Evolutionary conservation across 306 rosid species (phyloP), one percentile per base, ranked within the genome.

Genomic region (Cucurbita argyrosperma): DNA sequence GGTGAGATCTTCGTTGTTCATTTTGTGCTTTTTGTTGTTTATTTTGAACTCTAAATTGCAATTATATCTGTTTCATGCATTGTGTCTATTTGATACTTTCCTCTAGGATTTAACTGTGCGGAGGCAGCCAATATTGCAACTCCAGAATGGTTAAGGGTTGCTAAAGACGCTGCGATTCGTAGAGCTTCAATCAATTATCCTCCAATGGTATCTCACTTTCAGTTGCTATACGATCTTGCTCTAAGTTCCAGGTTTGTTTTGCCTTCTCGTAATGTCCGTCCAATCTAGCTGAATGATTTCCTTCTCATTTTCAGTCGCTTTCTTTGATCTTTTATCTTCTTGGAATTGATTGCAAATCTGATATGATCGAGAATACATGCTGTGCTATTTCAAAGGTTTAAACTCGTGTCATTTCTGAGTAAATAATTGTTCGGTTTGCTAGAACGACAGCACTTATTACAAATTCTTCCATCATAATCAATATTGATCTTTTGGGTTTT

Each of bases 111-210:
- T 81, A 95, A 95, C 81, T 91, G 92, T 59, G 99, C 85, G 70
- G 99, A 95, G 87, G 99, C 99, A 74, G 96, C 99, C 4, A 95
- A 95, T 82, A 91, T 95, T 82, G 99, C 99, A 12, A 95, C 99
- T 74, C 99, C 99, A 65, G 97, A 95, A 83, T 95, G 99, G 99
- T 85, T 95, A 88, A 86, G 85, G 71, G 84, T 95, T 80, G 99
- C 99, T 45, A 95, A 91, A 77, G 96, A 95, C 80, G 99, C 97
- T 81, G 99, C 99, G 55, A 85, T 95, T 74, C 90, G 97, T 78
- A 88, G 99, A 85, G 99, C 99, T 77, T 95, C 97, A 64, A 81
- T 95, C 79, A 91, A 95, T 78, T 90, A 89, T 79, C 93, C 97
- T 74, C 99, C 99, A 58, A 95, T 95, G 99, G 97, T 91, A 78